phyloP scores from a whole-genome alignment of 1,284 basidiomycete species.

The Cryptococcus floricola region DNA sequence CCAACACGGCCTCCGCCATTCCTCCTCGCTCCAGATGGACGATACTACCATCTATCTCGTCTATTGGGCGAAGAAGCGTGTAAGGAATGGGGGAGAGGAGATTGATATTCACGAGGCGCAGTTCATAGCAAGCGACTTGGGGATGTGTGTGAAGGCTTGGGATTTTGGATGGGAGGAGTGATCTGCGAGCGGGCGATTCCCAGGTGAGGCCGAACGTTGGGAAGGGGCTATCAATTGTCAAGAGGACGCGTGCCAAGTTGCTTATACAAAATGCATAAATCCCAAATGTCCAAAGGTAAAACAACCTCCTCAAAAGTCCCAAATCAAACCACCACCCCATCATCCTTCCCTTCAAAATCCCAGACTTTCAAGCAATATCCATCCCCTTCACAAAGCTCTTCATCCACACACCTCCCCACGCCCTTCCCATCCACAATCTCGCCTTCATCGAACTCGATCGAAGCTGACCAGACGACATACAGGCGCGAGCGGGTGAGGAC shows the following conservation, averaged over 20 bases:
- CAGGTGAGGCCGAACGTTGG: no score
- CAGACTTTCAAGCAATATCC: not conserved
- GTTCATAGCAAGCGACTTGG: slow-evolving; percentile 13
- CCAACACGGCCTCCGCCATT: slow-evolving; percentile 17
- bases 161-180: slow-evolving; percentile 15
- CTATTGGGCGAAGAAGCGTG: slow-evolving; percentile 27
- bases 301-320: no score
- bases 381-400: not conserved
- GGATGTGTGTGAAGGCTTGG: slow-evolving; percentile 33
- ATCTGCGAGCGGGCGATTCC: no score
- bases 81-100: slow-evolving; percentile 1
- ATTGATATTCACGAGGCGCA: slow-evolving; percentile 5
- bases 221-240: no score
- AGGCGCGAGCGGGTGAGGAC: no score
- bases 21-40: slow-evolving; percentile 36
- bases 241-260: no score
- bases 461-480: no score
- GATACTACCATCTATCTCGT: slow-evolving; percentile 25
- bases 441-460: no score
- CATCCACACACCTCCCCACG: not conserved
- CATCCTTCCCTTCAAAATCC: not conserved
- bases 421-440: no score
- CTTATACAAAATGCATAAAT: no score
- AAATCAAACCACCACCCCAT: not conserved
- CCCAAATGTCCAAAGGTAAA: no score